Evolutionary conservation across 2,329 filamentous ascomycete species (phyloP).

Genomic region (Alternaria ethzedia): DNA sequence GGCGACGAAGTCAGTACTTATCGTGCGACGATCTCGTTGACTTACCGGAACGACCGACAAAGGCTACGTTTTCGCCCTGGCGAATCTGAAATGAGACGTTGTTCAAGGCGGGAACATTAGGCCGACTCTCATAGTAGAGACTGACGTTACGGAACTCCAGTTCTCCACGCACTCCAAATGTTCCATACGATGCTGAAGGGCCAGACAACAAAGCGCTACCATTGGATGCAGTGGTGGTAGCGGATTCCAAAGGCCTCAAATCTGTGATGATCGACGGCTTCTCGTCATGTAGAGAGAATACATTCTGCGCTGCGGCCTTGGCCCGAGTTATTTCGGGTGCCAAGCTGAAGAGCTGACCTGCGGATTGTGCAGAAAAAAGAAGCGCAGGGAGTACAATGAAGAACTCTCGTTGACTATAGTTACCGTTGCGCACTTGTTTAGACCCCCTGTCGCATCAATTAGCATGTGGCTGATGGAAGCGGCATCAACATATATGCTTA

Average conservation of each 20-base stretch:
- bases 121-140: constrained; percentile 42
- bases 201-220: constrained; percentile 16
- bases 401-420: constrained; percentile 51
- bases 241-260: neutral
- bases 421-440: constrained; percentile 52
- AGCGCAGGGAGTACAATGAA: constrained; percentile 56
- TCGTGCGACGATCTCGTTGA: neutral
- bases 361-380: constrained; percentile 55
- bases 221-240: neutral
- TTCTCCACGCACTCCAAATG: constrained; percentile 30
- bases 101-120: constrained; percentile 41
- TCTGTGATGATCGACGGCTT: constrained; percentile 48
- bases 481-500: constrained; percentile 15
- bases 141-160: constrained; percentile 44
- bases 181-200: constrained; percentile 25
- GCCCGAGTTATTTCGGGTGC: constrained; percentile 55
- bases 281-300: constrained; percentile 52
- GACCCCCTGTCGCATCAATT: constrained; percentile 39
- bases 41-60: constrained; percentile 52
- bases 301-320: constrained; percentile 52
- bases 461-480: neutral
- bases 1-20: neutral
- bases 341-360: constrained; percentile 55
- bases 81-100: constrained; percentile 50
- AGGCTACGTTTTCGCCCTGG: constrained; percentile 47